Percentiles rank a stretch among this genome's conserved stretches.
Conservation (phyloP, 1,284 basidiomycete genomes). For the Melanopsichium pennsylvanicum region DNA sequence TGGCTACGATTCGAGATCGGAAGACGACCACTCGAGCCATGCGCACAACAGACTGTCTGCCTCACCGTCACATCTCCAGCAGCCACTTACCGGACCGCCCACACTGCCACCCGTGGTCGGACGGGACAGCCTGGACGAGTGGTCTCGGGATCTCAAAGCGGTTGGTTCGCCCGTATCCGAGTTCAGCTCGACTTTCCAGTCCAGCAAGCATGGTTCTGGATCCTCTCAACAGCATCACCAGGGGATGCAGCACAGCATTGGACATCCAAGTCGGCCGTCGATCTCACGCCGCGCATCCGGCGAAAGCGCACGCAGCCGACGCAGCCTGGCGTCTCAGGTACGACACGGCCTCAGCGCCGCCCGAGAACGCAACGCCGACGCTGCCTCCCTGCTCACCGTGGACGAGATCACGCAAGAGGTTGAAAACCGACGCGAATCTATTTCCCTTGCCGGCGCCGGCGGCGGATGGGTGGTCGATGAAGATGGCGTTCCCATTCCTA, state of each 20-base stretch:
- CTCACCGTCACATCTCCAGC: conserved; percentile 7
- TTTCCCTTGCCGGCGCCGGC: conserved; percentile 46
- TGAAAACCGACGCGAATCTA: conserved; percentile 77
- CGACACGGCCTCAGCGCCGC: conserved; percentile 40
- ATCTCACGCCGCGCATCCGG: conserved; percentile 51
- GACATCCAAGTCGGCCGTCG: conserved; percentile 17
- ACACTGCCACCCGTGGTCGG: conserved; percentile 53
- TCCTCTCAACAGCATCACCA: conserved; percentile 7
- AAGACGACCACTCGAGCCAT: conserved; percentile 20
- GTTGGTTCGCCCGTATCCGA: conserved; percentile 44
- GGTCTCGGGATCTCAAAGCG: conserved; percentile 51
- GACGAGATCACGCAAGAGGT: conserved; percentile 98
- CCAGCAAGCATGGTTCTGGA: conserved; percentile 12
- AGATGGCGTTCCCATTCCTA: conserved; percentile 63
- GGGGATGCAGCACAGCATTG: conserved; percentile 14
- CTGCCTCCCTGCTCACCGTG: conserved; percentile 89
- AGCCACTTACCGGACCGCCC: conserved; percentile 22
- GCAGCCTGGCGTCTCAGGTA: conserved; percentile 51
- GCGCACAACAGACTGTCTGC: conserved; percentile 1
- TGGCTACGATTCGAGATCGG: conserved; percentile 36
- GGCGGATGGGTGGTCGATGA: conserved; percentile 56
- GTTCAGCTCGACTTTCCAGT: conserved; percentile 11
- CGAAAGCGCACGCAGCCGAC: conserved; percentile 49
- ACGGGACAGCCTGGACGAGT: conserved; percentile 53
- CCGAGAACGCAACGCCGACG: conserved; percentile 77